These are phyloP conservation scores for Ensete ventricosum DNA, from an alignment of 176 grass and related monocot species.

Conservation along the genomic window DNA sequence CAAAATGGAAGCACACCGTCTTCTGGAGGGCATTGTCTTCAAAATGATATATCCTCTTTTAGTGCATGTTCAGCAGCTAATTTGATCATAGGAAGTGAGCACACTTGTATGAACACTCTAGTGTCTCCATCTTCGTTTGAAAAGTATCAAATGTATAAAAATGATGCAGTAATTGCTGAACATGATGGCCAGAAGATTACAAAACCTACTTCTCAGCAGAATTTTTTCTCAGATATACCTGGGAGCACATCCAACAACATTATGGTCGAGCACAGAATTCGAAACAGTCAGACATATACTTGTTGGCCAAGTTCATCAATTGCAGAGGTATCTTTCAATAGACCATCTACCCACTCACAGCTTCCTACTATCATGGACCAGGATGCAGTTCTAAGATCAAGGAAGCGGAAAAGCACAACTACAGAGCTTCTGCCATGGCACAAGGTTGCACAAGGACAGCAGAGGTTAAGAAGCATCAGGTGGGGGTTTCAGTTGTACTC, in stretches of 20 bases:
- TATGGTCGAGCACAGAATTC: conserved; percentile 1
- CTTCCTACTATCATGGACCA: neutral
- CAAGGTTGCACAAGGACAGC: conserved; percentile 13
- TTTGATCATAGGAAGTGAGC: conserved; percentile 3
- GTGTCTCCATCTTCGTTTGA: conserved; percentile 21
- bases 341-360: neutral
- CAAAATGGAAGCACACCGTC: neutral
- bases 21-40: conserved; percentile 10
- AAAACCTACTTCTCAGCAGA: neutral
- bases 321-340: neutral
- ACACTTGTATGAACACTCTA: conserved; percentile 4
- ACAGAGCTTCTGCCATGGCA: conserved; percentile 23
- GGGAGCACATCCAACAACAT: neutral
- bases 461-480: conserved; percentile 21
- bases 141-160: conserved; percentile 17
- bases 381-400: conserved; percentile 8
- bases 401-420: conserved; percentile 20
- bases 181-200: conserved; percentile 4
- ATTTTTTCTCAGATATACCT: conserved; percentile 5
- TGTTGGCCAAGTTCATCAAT: neutral
- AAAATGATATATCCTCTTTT: conserved; percentile 2
- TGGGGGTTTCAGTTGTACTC: neutral
- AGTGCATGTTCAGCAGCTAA: conserved; percentile 10
- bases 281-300: neutral
- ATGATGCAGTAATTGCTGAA: conserved; percentile 5